Evolutionary conservation across 306 rosid genomes (phyloP).

Genomic region (Begonia masoniana): DNA sequence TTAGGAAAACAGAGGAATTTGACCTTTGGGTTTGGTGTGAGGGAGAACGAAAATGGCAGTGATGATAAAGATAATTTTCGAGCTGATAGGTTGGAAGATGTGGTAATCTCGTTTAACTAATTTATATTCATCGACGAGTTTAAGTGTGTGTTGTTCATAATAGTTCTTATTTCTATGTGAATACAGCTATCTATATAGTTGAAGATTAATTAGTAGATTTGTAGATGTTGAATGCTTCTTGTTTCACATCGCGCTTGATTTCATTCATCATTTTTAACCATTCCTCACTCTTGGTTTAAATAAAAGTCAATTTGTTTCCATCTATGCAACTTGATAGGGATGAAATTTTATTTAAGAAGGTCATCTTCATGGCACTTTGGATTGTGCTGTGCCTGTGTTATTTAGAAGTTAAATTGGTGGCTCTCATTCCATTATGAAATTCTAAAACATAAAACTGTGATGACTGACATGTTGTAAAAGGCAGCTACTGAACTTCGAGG

Average conservation of each 20-base stretch:
- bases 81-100: constrained; percentile 19
- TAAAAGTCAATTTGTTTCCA: no score
- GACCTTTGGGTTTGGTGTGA: constrained; percentile 22
- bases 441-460: constrained; percentile 28
- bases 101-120: constrained; percentile 15
- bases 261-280: no score
- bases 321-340: no score
- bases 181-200: no score
- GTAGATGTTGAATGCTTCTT: no score
- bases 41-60: constrained; percentile 22
- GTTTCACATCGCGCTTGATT: no score
- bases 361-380: not conserved
- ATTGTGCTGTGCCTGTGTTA: not conserved
- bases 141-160: no score
- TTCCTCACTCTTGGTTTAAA: no score
- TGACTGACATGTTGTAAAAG: constrained; percentile 46
- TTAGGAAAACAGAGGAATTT: constrained; percentile 60
- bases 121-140: no score
- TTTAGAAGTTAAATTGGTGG: not conserved
- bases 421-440: not conserved
- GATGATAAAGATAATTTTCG: constrained; percentile 21
- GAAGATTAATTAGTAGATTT: no score
- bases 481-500: constrained; percentile 27
- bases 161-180: no score
- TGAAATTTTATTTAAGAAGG: constrained; percentile 8